Evolutionary conservation across 2,329 filamentous ascomycete species (phyloP), one percentile per base, ranked within the genome.

Genomic region (Leptographium wingfieldii): DNA sequence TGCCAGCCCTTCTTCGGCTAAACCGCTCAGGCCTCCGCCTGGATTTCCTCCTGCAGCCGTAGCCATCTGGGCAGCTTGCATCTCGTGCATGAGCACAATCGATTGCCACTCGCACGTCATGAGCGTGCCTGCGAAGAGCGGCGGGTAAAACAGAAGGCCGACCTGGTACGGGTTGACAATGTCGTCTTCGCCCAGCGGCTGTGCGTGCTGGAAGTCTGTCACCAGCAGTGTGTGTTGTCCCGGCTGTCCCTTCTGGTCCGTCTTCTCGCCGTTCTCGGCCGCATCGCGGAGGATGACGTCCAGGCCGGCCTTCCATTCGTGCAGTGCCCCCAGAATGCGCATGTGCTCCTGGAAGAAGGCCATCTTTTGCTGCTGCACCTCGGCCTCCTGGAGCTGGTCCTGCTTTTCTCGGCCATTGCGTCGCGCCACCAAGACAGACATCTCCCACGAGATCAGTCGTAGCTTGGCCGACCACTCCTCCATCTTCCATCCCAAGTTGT

Each of bases 11-110:
- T 43, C 53, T 27, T 22, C n/a, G 19, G 16, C 52, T 7, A 38
- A 16, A 3, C 25, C 7, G 25, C 22, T 27, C 14, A 31, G 7
- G 19, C 19, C 16, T 11, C 27, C 29, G 16, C 14, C 27, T 9
- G 7, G 6, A 16, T 12, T 46, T 3, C 31, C 52, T 6, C 31
- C 56, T 5, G 22, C 49, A 16, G 52, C 22, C 25, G 25, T 48
- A 27, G 74, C 74, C 2, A 64, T 52, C 48, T 64, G 62, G 3
- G 77, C 80, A 1, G 85, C 81, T 66, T 94, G 88, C 65, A 87
- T 85, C 65, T 84, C 83, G 72, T 90, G 90, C 86, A 96, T 90
- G 61, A 94, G 77, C 55, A 86, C 80, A 29, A 92, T 83, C 9
- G 86, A 86, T 69, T 89, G 84, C 76, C 90, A 89, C 68, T 96